phyloP scores from a whole-genome alignment of 495 filamentous ascomycete genomes.

The Penicillium samsonianum region DNA sequence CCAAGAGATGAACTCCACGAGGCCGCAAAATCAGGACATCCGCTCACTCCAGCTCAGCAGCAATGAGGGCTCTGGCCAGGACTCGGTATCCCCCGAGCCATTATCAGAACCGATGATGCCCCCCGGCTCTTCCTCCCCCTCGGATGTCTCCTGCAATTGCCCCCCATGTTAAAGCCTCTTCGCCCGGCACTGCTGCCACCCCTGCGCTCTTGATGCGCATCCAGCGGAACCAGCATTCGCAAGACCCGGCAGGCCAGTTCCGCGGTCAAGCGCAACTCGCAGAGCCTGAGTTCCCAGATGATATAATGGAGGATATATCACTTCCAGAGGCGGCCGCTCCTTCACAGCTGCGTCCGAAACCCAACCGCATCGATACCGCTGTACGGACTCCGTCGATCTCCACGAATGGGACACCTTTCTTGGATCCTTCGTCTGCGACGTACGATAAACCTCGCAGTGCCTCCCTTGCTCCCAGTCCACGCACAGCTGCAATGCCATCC shows the following conservation, averaged over 20 bases:
- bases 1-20: slow-evolving; percentile 36
- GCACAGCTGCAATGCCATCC: slow-evolving; percentile 43
- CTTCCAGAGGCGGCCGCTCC: slow-evolving; percentile 63
- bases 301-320: slow-evolving; percentile 66
- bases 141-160: slow-evolving; percentile 57
- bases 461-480: slow-evolving; percentile 42
- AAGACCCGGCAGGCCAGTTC: slow-evolving; percentile 27
- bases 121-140: slow-evolving; percentile 58
- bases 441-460: slow-evolving; percentile 23
- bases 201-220: slow-evolving; percentile 85
- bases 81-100: slow-evolving; percentile 72
- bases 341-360: slow-evolving; percentile 34
- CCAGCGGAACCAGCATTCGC: slow-evolving; percentile 43
- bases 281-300: slow-evolving; percentile 44
- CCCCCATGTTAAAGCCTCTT: slow-evolving; percentile 32
- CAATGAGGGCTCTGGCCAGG: slow-evolving; percentile 62
- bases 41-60: slow-evolving; percentile 47
- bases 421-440: slow-evolving; percentile 33
- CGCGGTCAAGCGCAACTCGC: slow-evolving; percentile 32
- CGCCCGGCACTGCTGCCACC: slow-evolving; percentile 60
- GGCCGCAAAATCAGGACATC: slow-evolving; percentile 32
- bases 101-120: slow-evolving; percentile 70
- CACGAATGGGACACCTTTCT: slow-evolving; percentile 33
- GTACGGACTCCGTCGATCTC: slow-evolving; percentile 34
- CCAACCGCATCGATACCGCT: slow-evolving; percentile 48